Evolutionary conservation across 768 basidiomycete species (phyloP), one percentile per base, ranked within the genome.

Genomic region (Hericium rajendrae): DNA sequence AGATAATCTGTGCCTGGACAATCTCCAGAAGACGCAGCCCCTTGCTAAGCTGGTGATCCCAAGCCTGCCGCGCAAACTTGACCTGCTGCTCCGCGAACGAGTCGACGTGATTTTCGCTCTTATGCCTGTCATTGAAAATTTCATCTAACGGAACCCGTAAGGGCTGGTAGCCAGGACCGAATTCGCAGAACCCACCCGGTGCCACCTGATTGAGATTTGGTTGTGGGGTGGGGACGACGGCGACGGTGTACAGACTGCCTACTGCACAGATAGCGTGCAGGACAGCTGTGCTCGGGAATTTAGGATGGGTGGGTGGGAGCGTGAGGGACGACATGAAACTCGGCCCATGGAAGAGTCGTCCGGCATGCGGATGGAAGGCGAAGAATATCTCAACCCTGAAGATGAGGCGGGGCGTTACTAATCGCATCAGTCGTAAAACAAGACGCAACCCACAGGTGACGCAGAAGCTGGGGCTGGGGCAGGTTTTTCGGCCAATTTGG

Each of bases 261-360:
- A 85, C 75, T 2, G 89, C 91, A 69, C 90, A 91, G 52, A 94
- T 88, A n/a, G 89, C 88, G 66, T 94, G 91, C 0, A 94, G 77
- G 41, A 92, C 70, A 9, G 85, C 77, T 6, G 78, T 67, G 37
- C 78, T 76, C 8, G 92, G 92, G 64, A 91, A 94, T 57, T 84
- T 81, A 4, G 82, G 78, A 61, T 90, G 85, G 22, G 74, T 77
- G 0, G 86, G 85, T 0, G 86, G 80, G 4, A 89, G 71, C 0
- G 78, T 71, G 43, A 93, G 76, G 0, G 82, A 75, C 11, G 79
- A 71, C 68, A 89, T 73, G 63, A 94, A 89, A 26, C 76, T 81
- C 0, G 82, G 69, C 2, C 71, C 74, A 69, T 91, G 87, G 59
- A 94, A 76, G 26, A 93, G 72, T 38, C 85, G 82, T 57, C 77